These are phyloP conservation scores for Aquilaria malaccensis DNA, from an alignment of 345 rosid species.

Conservation along the genomic window DNA sequence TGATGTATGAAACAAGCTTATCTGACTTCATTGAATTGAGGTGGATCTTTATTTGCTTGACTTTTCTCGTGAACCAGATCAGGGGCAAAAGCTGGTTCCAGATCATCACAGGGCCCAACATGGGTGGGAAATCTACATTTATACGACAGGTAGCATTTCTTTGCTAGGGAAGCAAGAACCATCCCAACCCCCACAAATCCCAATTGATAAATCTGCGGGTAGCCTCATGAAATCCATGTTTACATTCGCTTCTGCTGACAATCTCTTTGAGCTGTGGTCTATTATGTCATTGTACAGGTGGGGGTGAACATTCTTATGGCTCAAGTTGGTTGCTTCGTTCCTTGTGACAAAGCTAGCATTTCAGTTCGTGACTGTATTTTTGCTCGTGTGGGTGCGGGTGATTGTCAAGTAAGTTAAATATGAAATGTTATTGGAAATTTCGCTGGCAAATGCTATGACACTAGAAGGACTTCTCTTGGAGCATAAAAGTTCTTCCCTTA, in stretches of 20 bases:
- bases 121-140: slow-evolving; percentile 99
- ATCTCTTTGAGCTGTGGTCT: not conserved
- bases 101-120: slow-evolving; percentile 96
- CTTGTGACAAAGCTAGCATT: slow-evolving; percentile 85
- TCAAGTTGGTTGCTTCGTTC: slow-evolving; percentile 96
- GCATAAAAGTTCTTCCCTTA: not conserved
- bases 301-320: slow-evolving; percentile 97
- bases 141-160: slow-evolving; percentile 68
- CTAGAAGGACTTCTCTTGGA: not conserved
- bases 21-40: slow-evolving; percentile 19
- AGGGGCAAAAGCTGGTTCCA: slow-evolving; percentile 96
- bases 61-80: slow-evolving; percentile 40
- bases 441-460: not conserved
- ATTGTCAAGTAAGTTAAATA: slow-evolving; percentile 81
- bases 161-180: no score
- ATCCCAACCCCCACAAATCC: not conserved
- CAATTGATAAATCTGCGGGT: not conserved
- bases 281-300: slow-evolving; percentile 37
- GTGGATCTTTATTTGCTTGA: slow-evolving; percentile 14
- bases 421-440: slow-evolving; percentile 3
- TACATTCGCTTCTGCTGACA: not conserved
- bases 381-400: slow-evolving; percentile 99
- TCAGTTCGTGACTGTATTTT: slow-evolving; percentile 95
- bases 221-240: not conserved
- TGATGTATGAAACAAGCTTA: not conserved